Base-by-base conservation (phyloP, 2,329 filamentous ascomycete species). In the Scedosporium aurantiacum region DNA sequence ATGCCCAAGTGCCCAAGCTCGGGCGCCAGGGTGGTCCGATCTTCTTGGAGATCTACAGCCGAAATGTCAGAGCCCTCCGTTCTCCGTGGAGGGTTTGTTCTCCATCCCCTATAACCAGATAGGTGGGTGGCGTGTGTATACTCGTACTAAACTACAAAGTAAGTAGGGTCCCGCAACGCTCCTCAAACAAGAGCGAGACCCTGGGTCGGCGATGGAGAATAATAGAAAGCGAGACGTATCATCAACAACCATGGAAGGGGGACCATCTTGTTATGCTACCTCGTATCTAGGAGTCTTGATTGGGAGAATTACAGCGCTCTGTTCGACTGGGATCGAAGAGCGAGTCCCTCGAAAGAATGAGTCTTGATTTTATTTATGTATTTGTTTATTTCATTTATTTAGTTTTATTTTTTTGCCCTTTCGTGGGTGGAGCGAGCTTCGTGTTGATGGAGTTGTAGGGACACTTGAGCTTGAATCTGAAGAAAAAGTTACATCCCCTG, bases 1-100 rank as follows among this genome's bases (percentile, higher is more conserved):
- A 37, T 37, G 32, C 32, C 43, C 43, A 47, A 47, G 43, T 2
- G 18, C 23, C 7, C 18, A 27, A 54, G 50, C 50, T 54, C 50
- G 50, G 50, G 50, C 23, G 50, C 50, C 50, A 54, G 50, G 50
- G 50, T 54, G 50, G 50, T 54, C 50, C 50, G 50, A 54, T 54
- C 50, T 54, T 54, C 23, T 25, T 14, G 18, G 18, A 23, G 12
- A 18, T 25, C 23, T 25, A 5, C 23, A 14, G n/a, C 1, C 23
- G 7, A n/a, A n/a, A 23, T 23, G n/a, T 23, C 43, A 47, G 43
- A 23, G 43, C 21, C n/a, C 41, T 45, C 41, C 18, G 21, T 47
- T 47, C 43, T n/a, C 43, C n/a, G 43, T 47, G 43, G n/a, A 37
- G 32, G 14, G 32, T 37, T 10, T 8, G 32, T 37, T 12, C 4